Conservation (phyloP, 371 early-diverging fungal species). For the Coemansia linderi region DNA sequence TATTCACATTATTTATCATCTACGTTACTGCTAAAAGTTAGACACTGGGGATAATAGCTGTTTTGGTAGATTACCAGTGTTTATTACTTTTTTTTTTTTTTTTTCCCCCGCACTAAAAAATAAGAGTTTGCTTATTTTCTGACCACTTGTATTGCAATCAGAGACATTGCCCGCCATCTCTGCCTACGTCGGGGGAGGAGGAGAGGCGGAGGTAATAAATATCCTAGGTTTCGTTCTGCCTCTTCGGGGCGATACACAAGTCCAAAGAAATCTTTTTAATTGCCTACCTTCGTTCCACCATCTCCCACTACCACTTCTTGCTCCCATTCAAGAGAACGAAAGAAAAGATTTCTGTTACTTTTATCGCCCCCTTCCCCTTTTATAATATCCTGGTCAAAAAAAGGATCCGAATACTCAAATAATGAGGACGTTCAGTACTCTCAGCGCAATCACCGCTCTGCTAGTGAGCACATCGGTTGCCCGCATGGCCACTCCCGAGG, state of each 20-base stretch:
- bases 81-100: neutral
- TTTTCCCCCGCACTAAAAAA: neutral
- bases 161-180: neutral
- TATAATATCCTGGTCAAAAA: neutral
- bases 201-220: neutral
- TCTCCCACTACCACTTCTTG: neutral
- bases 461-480: constrained; percentile 24
- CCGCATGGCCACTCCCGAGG: constrained; percentile 20
- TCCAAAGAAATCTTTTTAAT: neutral
- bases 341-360: neutral
- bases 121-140: neutral
- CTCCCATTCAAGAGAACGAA: neutral
- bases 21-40: constrained; percentile 1
- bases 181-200: neutral
- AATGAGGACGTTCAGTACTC: constrained; percentile 40
- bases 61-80: neutral
- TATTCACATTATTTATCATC: constrained; percentile 1
- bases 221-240: neutral
- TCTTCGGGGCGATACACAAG: neutral
- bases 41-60: neutral
- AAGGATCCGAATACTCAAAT: too few relatives aligned
- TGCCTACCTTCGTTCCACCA: too few relatives aligned
- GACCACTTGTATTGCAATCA: constrained; percentile 5
- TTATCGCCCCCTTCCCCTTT: neutral
- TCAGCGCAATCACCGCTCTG: constrained; percentile 40